These are phyloP conservation scores for Nematodospora anomalae DNA, from an alignment of 1,139 yeast species.

Conservation along the genomic window DNA sequence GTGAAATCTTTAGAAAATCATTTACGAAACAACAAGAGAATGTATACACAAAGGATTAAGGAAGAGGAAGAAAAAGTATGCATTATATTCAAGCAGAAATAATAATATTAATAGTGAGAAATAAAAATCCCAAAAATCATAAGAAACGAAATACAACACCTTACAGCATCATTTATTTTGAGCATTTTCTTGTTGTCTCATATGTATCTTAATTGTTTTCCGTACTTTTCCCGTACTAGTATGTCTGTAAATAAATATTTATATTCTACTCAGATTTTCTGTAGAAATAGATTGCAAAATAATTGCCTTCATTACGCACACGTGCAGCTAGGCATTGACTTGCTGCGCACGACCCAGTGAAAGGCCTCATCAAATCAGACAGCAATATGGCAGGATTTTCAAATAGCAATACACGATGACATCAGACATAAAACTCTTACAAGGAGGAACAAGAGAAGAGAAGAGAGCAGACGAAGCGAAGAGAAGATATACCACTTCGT, in stretches of 20 bases:
- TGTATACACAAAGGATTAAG: constrained; percentile 10
- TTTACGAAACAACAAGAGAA: constrained; percentile 12
- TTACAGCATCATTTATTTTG: neutral
- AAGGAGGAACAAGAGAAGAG: too few species aligned
- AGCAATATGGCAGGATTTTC: too few species aligned
- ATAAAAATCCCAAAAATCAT: neutral
- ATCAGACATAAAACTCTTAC: too few species aligned
- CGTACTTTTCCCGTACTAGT: too few species aligned
- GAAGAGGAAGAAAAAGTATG: neutral
- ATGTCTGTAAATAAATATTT: neutral
- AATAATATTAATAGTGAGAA: too few species aligned
- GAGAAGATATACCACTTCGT: too few species aligned
- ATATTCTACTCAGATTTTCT: neutral
- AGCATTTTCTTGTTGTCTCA: neutral
- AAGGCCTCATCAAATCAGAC: too few species aligned
- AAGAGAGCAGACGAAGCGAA: too few species aligned
- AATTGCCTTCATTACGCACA: too few species aligned
- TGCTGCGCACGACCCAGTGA: too few species aligned
- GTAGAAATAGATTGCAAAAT: neutral
- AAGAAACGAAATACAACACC: neutral
- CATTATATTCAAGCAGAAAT: neutral
- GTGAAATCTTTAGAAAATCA: constrained; percentile 15
- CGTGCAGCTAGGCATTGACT: too few species aligned
- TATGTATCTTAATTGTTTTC: neutral
- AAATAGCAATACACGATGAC: too few species aligned